Percentiles rank a stretch among this genome's conserved stretches.
Evolutionary conservation across 2,329 filamentous ascomycete genomes (phyloP).

Genomic region (Nemania sp.): DNA sequence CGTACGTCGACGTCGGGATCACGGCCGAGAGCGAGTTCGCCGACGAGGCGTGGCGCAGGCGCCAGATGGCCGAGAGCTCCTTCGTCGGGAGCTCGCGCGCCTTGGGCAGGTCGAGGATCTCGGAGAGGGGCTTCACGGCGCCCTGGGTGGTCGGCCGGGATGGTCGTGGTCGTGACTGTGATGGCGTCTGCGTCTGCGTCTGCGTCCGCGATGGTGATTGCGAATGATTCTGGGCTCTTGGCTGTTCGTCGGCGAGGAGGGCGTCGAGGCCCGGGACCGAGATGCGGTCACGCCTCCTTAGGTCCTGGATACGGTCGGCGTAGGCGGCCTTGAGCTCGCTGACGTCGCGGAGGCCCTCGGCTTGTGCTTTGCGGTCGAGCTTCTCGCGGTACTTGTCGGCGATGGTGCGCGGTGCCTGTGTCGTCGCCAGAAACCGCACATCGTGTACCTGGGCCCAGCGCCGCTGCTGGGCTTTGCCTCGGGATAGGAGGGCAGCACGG

Average conservation of each 20-base stretch:
- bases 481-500: conserved; percentile 15
- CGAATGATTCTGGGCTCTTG: neutral
- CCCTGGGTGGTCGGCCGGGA: conserved; percentile 26
- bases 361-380: conserved; percentile 78
- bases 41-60: conserved; percentile 77
- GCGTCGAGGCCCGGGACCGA: conserved; percentile 47
- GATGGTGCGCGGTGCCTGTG: conserved; percentile 68
- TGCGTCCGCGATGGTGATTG: neutral
- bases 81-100: conserved; percentile 71
- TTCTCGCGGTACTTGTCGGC: conserved; percentile 87
- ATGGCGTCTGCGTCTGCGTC: neutral
- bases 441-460: conserved; percentile 93
- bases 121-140: conserved; percentile 52
- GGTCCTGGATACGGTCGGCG: conserved; percentile 75
- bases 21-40: conserved; percentile 80
- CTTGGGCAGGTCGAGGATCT: conserved; percentile 78
- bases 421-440: conserved; percentile 85
- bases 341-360: conserved; percentile 71
- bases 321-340: conserved; percentile 81
- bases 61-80: conserved; percentile 89
- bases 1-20: conserved; percentile 75
- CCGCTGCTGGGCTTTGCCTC: conserved; percentile 58
- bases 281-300: conserved; percentile 69
- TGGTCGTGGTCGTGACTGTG: conserved; percentile 7
- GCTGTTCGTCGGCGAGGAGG: conserved; percentile 36